These are phyloP conservation scores for Colletotrichum abscissum DNA, from an alignment of 2,329 filamentous ascomycete genomes.

Conservation along the genomic window DNA sequence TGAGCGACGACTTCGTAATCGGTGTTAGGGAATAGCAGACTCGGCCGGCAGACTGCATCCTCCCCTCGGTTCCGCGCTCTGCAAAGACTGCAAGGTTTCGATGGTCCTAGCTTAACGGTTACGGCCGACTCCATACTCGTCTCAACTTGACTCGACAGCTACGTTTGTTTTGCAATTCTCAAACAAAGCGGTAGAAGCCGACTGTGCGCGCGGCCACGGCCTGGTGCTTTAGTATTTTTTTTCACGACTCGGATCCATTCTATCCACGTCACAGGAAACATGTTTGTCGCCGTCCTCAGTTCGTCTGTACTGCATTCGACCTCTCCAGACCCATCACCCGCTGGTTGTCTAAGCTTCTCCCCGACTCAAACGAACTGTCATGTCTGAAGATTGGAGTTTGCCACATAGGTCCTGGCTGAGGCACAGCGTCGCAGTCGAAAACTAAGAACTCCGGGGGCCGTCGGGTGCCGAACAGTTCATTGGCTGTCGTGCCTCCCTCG, in stretches of 20 bases:
- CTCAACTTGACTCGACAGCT: conserved; percentile 28
- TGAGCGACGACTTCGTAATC: conserved; percentile 7
- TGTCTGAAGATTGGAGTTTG: not conserved
- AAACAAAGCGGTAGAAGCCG: conserved; percentile 10
- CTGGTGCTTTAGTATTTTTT: not conserved
- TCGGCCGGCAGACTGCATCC: conserved; percentile 13
- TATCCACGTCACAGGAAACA: conserved; percentile 23
- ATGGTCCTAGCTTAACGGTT: not conserved
- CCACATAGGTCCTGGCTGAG: not conserved
- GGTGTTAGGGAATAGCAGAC: conserved; percentile 14
- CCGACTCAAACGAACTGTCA: not conserved
- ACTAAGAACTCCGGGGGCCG: not conserved
- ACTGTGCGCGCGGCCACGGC: not conserved
- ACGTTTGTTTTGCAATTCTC: conserved; percentile 1
- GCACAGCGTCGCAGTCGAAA: not conserved
- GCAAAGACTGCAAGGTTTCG: not conserved
- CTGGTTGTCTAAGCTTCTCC: not conserved
- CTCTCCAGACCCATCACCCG: not conserved
- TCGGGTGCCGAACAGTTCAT: not conserved
- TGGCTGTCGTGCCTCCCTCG: not conserved
- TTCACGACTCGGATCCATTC: conserved; percentile 17
- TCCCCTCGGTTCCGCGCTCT: conserved; percentile 8
- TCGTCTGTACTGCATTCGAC: conserved; percentile 10
- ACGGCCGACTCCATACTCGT: conserved; percentile 21
- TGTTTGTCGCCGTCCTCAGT: conserved; percentile 8